A percentile compares a stretch with the other conserved stretches of the same genome.
These are phyloP conservation scores for Stylonectria norvegica DNA, from an alignment of 2,329 filamentous ascomycete species.

Conservation along the genomic window DNA sequence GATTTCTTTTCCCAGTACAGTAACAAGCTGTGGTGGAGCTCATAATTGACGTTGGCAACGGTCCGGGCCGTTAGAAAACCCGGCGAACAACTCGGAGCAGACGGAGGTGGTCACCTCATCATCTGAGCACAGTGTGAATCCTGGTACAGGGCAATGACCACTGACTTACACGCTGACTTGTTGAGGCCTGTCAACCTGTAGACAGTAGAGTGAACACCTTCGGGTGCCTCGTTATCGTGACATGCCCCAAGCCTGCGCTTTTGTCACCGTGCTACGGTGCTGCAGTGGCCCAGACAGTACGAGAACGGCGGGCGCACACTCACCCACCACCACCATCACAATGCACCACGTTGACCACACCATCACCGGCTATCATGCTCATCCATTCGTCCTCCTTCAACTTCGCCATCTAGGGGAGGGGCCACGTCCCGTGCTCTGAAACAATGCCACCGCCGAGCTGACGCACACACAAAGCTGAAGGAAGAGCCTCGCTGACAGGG, in stretches of 20 bases:
- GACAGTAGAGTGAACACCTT: too few species aligned
- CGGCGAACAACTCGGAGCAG: conserved; percentile 5
- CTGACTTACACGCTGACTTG: background rate
- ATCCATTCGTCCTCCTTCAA: conserved; percentile 8
- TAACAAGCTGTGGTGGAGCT: conserved; percentile 11
- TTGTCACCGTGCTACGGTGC: too few species aligned
- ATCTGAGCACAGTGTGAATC: background rate
- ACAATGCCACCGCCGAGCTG: conserved; percentile 4
- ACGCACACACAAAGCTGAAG: conserved; percentile 9
- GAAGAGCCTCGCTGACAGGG: too few species aligned
- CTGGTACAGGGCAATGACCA: background rate
- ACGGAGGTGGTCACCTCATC: background rate
- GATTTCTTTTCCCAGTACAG: conserved; percentile 9
- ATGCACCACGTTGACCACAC: conserved; percentile 2
- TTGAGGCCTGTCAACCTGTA: too few species aligned
- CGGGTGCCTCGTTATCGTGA: too few species aligned
- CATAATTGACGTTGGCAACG: background rate
- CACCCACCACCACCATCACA: conserved; percentile 7
- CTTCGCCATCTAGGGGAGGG: background rate
- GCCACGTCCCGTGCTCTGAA: conserved; percentile 5
- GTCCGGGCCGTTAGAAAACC: conserved; percentile 26
- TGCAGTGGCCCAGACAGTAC: too few species aligned
- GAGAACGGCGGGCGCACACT: conserved; percentile 1
- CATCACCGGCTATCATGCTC: too few species aligned
- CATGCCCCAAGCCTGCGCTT: too few species aligned